Evolutionary conservation across 768 basidiomycete genomes (phyloP).

Genomic region (Termitomyces sp.): DNA sequence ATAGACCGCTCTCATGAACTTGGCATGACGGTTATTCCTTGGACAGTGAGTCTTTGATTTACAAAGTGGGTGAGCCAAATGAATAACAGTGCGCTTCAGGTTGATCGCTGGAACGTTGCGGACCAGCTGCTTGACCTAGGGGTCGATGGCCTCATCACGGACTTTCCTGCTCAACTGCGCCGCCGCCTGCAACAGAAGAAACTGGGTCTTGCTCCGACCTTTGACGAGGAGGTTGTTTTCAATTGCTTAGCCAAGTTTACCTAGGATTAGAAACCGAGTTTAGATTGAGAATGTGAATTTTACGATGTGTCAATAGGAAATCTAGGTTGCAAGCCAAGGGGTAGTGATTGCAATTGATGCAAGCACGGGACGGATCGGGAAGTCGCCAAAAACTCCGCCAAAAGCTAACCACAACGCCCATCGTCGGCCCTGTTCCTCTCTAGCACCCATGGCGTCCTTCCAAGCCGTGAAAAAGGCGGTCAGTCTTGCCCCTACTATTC

Average conservation of each 20-base stretch:
- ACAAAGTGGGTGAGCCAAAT: not conserved
- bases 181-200: constrained; percentile 54
- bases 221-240: constrained; percentile 56
- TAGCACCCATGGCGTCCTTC: constrained; percentile 60
- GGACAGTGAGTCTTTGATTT: constrained; percentile 56
- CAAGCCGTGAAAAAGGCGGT: constrained; percentile 79
- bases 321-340: too few relatives aligned
- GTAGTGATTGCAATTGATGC: too few relatives aligned
- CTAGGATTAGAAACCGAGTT: not conserved
- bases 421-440: constrained; percentile 19
- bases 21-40: constrained; percentile 64
- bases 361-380: constrained; percentile 40
- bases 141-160: constrained; percentile 77
- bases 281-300: not conserved
- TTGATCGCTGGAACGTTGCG: constrained; percentile 57
- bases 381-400: constrained; percentile 31
- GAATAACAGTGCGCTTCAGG: constrained; percentile 29
- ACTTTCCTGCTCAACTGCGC: constrained; percentile 62
- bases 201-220: constrained; percentile 49
- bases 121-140: constrained; percentile 59
- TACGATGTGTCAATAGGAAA: too few relatives aligned
- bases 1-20: constrained; percentile 61
- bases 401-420: constrained; percentile 22
- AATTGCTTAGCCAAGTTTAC: constrained; percentile 43
- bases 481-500: constrained; percentile 78